phyloP scores from a whole-genome alignment of 2,329 filamentous ascomycete genomes.

The Scortechinia acanthostroma region DNA sequence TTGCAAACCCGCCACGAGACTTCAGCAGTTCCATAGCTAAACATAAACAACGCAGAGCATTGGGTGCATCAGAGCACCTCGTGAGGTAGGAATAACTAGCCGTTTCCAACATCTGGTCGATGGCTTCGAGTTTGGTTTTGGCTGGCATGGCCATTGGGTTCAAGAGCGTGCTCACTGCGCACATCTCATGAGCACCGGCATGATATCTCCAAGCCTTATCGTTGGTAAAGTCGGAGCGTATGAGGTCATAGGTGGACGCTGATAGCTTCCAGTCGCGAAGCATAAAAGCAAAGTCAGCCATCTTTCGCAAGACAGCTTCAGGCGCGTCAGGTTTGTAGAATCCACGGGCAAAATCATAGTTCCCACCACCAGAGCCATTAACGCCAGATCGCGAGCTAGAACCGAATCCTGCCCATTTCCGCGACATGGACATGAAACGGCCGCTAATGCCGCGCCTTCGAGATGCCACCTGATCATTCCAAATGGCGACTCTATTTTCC shows the following conservation, averaged over 20 bases:
- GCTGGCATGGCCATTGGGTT: slow-evolving; percentile 38
- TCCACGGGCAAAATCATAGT: slow-evolving; percentile 53
- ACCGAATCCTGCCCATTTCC: slow-evolving; percentile 42
- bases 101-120: slow-evolving; percentile 57
- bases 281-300: slow-evolving; percentile 66
- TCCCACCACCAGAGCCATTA: slow-evolving; percentile 33
- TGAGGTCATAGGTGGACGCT: slow-evolving; percentile 55
- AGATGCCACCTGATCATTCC: slow-evolving; percentile 67
- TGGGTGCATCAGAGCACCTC: slow-evolving; percentile 48
- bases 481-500: slow-evolving; percentile 57
- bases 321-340: slow-evolving; percentile 55
- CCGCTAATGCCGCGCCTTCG: slow-evolving; percentile 57
- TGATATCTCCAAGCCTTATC: slow-evolving; percentile 68
- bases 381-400: slow-evolving; percentile 33
- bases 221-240: slow-evolving; percentile 58
- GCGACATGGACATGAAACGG: slow-evolving; percentile 64
- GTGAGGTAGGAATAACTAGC: slow-evolving; percentile 62
- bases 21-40: slow-evolving; percentile 54
- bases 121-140: slow-evolving; percentile 48
- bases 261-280: slow-evolving; percentile 64
- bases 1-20: slow-evolving; percentile 46
- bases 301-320: slow-evolving; percentile 58
- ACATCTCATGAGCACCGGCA: slow-evolving; percentile 64
- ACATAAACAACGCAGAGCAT: slow-evolving; percentile 49
- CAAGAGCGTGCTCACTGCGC: slow-evolving; percentile 50